phyloP scores from a whole-genome alignment of 2,329 filamentous ascomycete species.

The Massarina eburnea region DNA sequence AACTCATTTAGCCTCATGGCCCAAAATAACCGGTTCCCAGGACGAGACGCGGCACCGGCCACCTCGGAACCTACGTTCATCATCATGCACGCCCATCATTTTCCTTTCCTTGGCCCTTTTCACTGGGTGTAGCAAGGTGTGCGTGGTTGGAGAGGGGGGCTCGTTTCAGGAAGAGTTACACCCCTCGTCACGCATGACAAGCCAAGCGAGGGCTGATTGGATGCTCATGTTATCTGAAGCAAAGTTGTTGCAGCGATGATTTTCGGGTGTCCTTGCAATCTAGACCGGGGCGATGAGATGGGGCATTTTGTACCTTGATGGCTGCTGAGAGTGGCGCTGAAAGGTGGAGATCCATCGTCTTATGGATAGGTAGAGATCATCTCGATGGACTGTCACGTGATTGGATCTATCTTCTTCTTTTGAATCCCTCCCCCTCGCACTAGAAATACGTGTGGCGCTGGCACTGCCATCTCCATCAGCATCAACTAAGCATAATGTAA shows the following conservation, averaged over 20 bases:
- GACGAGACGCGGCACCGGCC: background rate
- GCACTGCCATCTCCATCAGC: no score
- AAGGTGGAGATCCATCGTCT: background rate
- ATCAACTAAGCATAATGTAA: no score
- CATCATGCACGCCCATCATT: background rate
- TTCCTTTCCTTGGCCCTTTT: background rate
- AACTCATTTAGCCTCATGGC: background rate
- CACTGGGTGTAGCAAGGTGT: background rate
- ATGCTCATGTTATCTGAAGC: conserved; percentile 6
- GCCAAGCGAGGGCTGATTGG: conserved; percentile 13
- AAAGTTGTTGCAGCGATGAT: conserved; percentile 11
- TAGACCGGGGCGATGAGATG: background rate
- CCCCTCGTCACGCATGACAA: background rate
- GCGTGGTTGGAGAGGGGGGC: background rate
- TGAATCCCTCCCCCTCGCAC: no score
- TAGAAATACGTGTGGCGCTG: no score
- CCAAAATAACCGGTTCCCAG: background rate
- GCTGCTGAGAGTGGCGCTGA: background rate
- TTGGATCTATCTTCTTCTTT: no score
- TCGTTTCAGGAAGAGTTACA: conserved; percentile 2
- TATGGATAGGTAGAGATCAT: background rate
- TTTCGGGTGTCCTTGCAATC: conserved; percentile 19
- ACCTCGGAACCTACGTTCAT: background rate
- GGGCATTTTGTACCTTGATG: no score
- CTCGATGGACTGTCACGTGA: no score